Conservation (phyloP, 805 yeast species). For the Kazachstania bromeliacearum region DNA sequence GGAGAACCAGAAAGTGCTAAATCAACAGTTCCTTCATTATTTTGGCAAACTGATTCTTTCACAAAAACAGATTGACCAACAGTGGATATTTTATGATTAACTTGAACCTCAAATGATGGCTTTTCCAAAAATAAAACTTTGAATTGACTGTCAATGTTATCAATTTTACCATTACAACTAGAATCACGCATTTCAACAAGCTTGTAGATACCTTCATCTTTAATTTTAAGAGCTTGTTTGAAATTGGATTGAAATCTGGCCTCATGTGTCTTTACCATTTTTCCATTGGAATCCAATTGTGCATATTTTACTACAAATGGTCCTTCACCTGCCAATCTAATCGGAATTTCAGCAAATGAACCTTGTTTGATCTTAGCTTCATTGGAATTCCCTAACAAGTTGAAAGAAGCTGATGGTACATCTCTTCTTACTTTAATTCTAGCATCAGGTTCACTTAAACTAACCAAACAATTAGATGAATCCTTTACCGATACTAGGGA, state of each 20-base stretch:
- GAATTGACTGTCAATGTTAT: conserved; percentile 26
- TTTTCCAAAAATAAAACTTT: conserved; percentile 37
- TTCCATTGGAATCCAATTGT: conserved; percentile 24
- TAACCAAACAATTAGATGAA: conserved; percentile 69
- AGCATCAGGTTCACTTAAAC: conserved; percentile 53
- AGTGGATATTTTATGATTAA: conserved; percentile 23
- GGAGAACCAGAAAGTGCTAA: conserved; percentile 46
- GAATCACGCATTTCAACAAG: conserved; percentile 40
- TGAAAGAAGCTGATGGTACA: conserved; percentile 49
- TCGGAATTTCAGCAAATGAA: conserved; percentile 46
- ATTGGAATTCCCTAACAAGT: conserved; percentile 29
- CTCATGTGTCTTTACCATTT: conserved; percentile 18
- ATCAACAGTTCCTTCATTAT: conserved; percentile 39
- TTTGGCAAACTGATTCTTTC: conserved; percentile 39
- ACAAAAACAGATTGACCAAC: conserved; percentile 20
- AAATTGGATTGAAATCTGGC: conserved; percentile 18
- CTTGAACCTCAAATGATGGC: conserved; percentile 38
- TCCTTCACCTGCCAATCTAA: conserved; percentile 47
- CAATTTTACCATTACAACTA: conserved; percentile 42
- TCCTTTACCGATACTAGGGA: conserved; percentile 61
- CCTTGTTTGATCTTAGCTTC: conserved; percentile 51
- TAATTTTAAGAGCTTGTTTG: conserved; percentile 31
- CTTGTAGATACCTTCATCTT: conserved; percentile 40
- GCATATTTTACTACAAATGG: conserved; percentile 38
- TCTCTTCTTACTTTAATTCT: conserved; percentile 60